A percentile compares a stretch with the other conserved stretches of the same genome.
Evolutionary conservation across 2,329 filamentous ascomycete genomes (phyloP).

Genomic region (Lasiodiplodia hormozganensis): DNA sequence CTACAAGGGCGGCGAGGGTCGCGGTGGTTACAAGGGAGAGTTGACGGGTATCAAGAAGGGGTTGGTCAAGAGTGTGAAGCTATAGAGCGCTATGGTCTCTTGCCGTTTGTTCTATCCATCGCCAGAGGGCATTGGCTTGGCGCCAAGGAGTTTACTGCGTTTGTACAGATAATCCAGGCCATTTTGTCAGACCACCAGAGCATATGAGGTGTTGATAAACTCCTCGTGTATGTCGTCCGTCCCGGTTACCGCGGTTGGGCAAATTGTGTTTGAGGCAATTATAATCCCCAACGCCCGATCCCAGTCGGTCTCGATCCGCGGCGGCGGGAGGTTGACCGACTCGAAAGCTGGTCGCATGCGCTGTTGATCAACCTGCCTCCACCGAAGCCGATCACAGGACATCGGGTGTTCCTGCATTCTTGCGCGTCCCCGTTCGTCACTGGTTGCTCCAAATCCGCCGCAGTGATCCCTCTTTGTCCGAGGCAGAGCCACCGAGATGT

Average conservation of each 20-base stretch:
- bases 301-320: neutral
- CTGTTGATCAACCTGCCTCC: constrained; percentile 25
- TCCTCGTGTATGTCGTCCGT: neutral
- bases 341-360: constrained; percentile 20
- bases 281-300: neutral
- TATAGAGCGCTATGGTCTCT: constrained; percentile 63
- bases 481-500: neutral
- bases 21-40: constrained; percentile 88
- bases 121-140: neutral
- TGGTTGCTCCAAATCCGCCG: constrained; percentile 3
- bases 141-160: constrained; percentile 19
- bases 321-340: constrained; percentile 22
- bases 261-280: neutral
- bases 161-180: constrained; percentile 17
- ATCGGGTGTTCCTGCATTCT: constrained; percentile 23
- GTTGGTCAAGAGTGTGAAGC: constrained; percentile 89
- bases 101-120: neutral
- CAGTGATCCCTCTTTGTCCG: neutral
- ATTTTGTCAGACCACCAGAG: neutral
- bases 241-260: neutral
- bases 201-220: neutral
- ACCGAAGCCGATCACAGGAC: constrained; percentile 16
- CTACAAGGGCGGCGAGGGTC: constrained; percentile 85
- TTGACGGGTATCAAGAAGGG: constrained; percentile 94
- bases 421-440: neutral